These are phyloP conservation scores for Saccharomyces hybrid DNA, from an alignment of 1,139 yeast genomes.

Conservation along the genomic window DNA sequence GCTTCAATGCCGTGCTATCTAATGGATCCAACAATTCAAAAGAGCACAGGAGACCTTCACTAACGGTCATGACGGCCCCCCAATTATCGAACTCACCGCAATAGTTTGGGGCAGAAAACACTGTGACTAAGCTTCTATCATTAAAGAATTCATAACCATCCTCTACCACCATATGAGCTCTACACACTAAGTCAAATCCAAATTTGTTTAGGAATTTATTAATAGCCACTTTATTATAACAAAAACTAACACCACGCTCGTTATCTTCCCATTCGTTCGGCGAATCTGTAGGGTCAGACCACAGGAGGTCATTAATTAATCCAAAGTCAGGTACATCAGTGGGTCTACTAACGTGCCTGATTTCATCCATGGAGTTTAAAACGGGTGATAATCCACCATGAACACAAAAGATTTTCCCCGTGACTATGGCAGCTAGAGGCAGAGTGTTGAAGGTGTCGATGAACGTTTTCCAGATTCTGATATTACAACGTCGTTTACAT, in stretches of 20 bases:
- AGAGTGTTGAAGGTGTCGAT: conserved; percentile 84
- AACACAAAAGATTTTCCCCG: conserved; percentile 86
- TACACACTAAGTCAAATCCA: conserved; percentile 82
- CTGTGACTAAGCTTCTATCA: conserved; percentile 81
- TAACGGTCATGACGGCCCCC: conserved; percentile 95
- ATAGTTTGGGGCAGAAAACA: conserved; percentile 86
- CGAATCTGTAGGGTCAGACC: conserved; percentile 94
- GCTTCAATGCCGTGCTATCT: conserved; percentile 82
- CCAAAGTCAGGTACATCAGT: conserved; percentile 95
- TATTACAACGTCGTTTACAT: conserved; percentile 80
- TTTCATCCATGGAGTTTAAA: conserved; percentile 76
- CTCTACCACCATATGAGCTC: conserved; percentile 96
- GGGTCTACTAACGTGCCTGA: conserved; percentile 77
- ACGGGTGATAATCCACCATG: conserved; percentile 93
- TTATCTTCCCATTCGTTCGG: conserved; percentile 95
- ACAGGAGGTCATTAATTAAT: conserved; percentile 69
- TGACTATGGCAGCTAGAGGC: conserved; percentile 88
- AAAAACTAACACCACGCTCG: conserved; percentile 87
- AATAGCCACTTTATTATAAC: conserved; percentile 81
- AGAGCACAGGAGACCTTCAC: conserved; percentile 77
- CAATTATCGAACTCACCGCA: conserved; percentile 95
- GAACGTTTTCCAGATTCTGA: conserved; percentile 83
- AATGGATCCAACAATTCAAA: conserved; percentile 85
- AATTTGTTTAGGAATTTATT: conserved; percentile 75
- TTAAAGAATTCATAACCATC: conserved; percentile 93